These are phyloP conservation scores for Pseudogymnoascus pannorum DNA, from an alignment of 2,329 filamentous ascomycete species.

Conservation along the genomic window DNA sequence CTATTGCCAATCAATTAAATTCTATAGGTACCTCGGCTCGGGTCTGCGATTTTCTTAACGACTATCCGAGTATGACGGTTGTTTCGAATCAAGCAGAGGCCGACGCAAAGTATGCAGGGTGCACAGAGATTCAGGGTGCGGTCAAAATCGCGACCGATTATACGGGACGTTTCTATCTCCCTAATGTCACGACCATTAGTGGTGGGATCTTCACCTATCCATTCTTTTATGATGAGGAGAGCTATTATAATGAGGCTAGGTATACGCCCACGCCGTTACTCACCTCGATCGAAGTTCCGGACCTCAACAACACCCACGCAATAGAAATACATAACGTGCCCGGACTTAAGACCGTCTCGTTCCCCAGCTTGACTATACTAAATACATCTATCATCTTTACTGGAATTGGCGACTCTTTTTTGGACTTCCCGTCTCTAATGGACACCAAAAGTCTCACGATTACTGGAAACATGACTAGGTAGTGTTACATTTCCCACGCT, in stretches of 20 bases:
- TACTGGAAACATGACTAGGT: neutral
- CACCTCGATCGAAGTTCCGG: neutral
- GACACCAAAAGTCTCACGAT: neutral
- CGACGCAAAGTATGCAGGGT: neutral
- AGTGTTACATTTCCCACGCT: neutral
- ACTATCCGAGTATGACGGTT: neutral
- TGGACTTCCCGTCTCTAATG: neutral
- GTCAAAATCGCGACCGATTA: neutral
- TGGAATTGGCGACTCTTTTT: neutral
- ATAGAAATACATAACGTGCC: neutral
- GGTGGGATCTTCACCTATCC: neutral
- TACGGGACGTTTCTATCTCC: neutral
- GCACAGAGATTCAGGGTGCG: neutral
- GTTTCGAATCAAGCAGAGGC: neutral
- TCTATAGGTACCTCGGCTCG: neutral
- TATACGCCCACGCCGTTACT: neutral
- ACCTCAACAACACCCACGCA: neutral
- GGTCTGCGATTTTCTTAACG: neutral
- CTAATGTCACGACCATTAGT: neutral
- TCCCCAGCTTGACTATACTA: neutral
- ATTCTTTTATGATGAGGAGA: neutral
- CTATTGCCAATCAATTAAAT: neutral
- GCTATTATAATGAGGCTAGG: too few relatives aligned
- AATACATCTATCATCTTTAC: neutral
- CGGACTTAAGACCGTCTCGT: neutral